Percentiles rank a stretch among this genome's conserved stretches.
Conservation (phyloP, 352 stramenopile genomes). For the Phytophthora fragariae region DNA sequence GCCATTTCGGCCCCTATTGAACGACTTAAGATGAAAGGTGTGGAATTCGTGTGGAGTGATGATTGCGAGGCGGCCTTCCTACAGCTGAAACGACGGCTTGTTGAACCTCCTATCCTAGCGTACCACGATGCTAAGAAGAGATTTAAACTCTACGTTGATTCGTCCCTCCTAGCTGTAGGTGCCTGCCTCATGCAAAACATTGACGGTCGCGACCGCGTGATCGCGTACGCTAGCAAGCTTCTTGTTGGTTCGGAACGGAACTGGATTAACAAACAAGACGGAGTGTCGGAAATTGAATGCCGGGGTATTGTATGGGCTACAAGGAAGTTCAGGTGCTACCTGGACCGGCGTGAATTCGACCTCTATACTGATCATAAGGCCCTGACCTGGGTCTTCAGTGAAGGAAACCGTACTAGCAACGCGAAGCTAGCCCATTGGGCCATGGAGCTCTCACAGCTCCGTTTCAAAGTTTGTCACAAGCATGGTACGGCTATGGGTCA, state of each 20-base stretch:
- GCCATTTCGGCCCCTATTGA: not conserved
- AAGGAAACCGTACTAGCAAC: not conserved
- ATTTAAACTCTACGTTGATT: constrained; percentile 11
- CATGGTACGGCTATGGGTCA: too few species aligned
- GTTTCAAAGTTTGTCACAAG: too few species aligned
- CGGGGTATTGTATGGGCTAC: not conserved
- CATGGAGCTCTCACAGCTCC: not conserved
- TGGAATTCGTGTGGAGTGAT: not conserved
- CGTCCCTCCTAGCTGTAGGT: not conserved
- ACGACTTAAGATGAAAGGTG: constrained; percentile 5
- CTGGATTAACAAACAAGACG: not conserved
- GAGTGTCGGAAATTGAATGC: not conserved
- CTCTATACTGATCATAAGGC: too few species aligned
- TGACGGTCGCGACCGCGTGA: not conserved
- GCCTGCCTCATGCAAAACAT: constrained; percentile 8
- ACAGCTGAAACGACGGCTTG: not conserved
- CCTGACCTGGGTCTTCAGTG: too few species aligned
- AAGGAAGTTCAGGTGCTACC: too few species aligned
- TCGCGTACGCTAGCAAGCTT: not conserved
- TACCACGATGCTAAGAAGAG: constrained; percentile 1
- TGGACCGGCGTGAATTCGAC: too few species aligned
- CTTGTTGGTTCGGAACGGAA: not conserved
- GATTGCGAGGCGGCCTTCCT: constrained; percentile 7
- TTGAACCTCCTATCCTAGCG: constrained; percentile 2
- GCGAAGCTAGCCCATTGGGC: constrained; percentile 8